A percentile compares a stretch with the other conserved stretches of the same genome.
These are phyloP conservation scores for Zygotorulaspora danielsina DNA, from an alignment of 805 yeast species.

Conservation along the genomic window DNA sequence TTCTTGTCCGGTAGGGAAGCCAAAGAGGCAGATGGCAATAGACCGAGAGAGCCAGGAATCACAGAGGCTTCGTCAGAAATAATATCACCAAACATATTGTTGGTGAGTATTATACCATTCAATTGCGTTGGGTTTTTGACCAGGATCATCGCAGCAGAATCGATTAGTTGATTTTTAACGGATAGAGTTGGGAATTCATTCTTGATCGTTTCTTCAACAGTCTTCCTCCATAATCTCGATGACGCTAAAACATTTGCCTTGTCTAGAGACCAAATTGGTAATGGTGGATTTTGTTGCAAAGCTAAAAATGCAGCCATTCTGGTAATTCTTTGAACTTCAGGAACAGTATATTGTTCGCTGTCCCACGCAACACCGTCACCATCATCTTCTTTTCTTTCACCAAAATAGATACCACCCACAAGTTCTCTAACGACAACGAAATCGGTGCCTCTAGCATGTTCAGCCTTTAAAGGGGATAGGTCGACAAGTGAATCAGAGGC, in stretches of 20 bases:
- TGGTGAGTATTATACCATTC: conserved; percentile 89
- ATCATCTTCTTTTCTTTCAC: conserved; percentile 89
- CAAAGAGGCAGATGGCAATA: conserved; percentile 89
- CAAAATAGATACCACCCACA: conserved; percentile 97
- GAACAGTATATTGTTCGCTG: conserved; percentile 85
- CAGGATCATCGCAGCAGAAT: conserved; percentile 97
- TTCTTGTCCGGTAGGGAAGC: conserved; percentile 96
- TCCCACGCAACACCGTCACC: conserved; percentile 87
- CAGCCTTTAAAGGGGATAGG: conserved; percentile 81
- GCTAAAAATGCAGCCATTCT: conserved; percentile 98
- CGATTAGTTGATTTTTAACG: conserved; percentile 91
- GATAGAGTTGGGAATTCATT: conserved; percentile 87
- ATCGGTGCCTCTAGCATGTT: conserved; percentile 84
- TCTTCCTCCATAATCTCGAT: conserved; percentile 92
- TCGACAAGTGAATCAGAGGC: conserved; percentile 78
- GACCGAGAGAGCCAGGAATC: conserved; percentile 95
- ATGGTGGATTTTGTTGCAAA: conserved; percentile 86
- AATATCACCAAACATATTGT: conserved; percentile 98
- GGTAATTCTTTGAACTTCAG: conserved; percentile 91
- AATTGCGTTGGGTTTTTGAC: conserved; percentile 86
- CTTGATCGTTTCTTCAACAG: conserved; percentile 77
- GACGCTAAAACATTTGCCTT: conserved; percentile 97
- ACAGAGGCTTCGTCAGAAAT: conserved; percentile 97
- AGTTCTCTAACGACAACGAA: conserved; percentile 92
- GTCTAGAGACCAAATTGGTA: conserved; percentile 93